Conservation (phyloP, 805 yeast species). For the Kockiozyma suomiensis region DNA sequence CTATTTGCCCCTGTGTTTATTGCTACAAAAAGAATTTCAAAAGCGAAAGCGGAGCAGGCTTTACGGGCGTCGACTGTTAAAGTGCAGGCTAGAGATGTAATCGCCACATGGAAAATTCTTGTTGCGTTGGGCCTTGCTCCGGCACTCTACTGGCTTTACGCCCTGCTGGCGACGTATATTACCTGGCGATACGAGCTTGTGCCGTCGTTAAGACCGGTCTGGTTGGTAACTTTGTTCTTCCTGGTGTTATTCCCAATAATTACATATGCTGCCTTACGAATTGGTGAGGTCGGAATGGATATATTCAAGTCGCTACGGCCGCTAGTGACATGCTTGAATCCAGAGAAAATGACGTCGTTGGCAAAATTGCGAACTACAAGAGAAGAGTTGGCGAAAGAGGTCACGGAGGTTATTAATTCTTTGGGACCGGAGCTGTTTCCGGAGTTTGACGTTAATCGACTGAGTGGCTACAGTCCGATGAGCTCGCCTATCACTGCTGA, state of each 20-base stretch:
- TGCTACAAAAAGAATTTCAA: slow-evolving; percentile 73
- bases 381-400: slow-evolving; percentile 63
- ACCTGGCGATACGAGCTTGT: slow-evolving; percentile 42
- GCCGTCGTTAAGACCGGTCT: slow-evolving; percentile 34
- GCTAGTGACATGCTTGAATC: slow-evolving; percentile 53
- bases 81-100: slow-evolving; percentile 87
- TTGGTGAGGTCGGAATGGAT: slow-evolving; percentile 94
- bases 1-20: slow-evolving; percentile 87
- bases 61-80: slow-evolving; percentile 86
- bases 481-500: not conserved
- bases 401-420: slow-evolving; percentile 76
- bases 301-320: slow-evolving; percentile 82
- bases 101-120: slow-evolving; percentile 96
- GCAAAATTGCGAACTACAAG: slow-evolving; percentile 62
- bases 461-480: not conserved
- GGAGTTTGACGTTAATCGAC: slow-evolving; percentile 58
- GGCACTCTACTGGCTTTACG: slow-evolving; percentile 76
- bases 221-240: slow-evolving; percentile 50
- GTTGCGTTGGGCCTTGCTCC: slow-evolving; percentile 91
- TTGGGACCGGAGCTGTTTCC: slow-evolving; percentile 86
- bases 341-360: slow-evolving; percentile 45
- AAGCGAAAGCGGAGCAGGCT: slow-evolving; percentile 72
- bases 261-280: slow-evolving; percentile 85
- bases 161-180: slow-evolving; percentile 49
- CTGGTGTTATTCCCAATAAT: slow-evolving; percentile 68